Base-by-base conservation (phyloP, 352 stramenopile genomes). In the Globisporangium echinulatum region DNA sequence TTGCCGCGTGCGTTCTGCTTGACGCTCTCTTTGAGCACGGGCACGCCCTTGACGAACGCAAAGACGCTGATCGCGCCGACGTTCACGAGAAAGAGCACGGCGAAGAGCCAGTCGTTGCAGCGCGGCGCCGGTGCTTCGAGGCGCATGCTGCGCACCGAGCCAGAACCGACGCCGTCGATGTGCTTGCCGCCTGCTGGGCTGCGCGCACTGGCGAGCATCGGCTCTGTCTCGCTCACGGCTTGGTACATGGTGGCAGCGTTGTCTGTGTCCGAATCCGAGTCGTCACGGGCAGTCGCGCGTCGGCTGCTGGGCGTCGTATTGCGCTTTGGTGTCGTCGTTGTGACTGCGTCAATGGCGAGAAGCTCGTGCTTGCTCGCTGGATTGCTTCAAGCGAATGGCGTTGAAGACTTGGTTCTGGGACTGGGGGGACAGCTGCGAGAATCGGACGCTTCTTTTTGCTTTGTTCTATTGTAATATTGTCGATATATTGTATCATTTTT, bases 31-130 rank as follows among this genome's bases (percentile, higher is more conserved):
- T 71, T 49, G 33, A 88, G 53, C n/a, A 69, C 71, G 5, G 82
- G 82, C 0, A 94, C 47, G 10, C 85, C 85, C 62, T 88, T 87
- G 68, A 66, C 85, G 53, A 90, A 74, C 7, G 79, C 85, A 57
- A 94, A 77, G 56, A 83, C 63, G 1, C 59, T 70, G 59, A 94
- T 81, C 61, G 72, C 68, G 25, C 70, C 37, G 8, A 90, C 68
- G 56, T 94, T 79, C 17, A 56, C 63, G 15, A 91, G 61, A 59
- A 94, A 94, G 13, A 94, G 56, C 14, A 79, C 52, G 15, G 82
- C 85, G 61, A 92, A 92, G 55, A 87, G 62, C 14, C 59, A 55
- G 66, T 94, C 85, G 68, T 92, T 88, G 71, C 85, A 94, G 52
- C 71, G 76, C 25, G 71, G 61, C n/a, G 79, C 60, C 0, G 81